phyloP scores from a whole-genome alignment of 2,329 filamentous ascomycete species.

The Sclerotinia subarctica region DNA sequence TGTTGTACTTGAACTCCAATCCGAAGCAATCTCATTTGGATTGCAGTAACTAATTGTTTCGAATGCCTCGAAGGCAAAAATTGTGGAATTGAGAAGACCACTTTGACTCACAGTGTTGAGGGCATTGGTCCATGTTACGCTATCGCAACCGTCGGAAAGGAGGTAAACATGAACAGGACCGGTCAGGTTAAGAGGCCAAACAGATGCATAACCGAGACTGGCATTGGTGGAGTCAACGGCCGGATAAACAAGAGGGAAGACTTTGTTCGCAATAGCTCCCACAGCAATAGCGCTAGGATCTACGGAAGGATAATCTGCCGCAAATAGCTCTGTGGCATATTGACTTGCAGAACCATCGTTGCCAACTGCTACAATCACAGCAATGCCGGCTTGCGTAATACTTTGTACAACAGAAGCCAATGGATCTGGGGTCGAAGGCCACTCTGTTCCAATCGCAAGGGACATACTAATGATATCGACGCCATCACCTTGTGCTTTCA shows the following conservation, averaged over 20 bases:
- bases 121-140: slow-evolving; percentile 21
- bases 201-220: slow-evolving; percentile 26
- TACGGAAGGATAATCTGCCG: slow-evolving; percentile 22
- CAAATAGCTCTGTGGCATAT: slow-evolving; percentile 21
- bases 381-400: slow-evolving; percentile 19
- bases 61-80: slow-evolving; percentile 25
- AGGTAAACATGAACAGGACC: slow-evolving; percentile 21
- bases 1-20: neutral
- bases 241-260: slow-evolving; percentile 28
- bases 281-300: slow-evolving; percentile 26
- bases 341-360: slow-evolving; percentile 25
- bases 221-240: slow-evolving; percentile 22
- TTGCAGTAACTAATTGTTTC: slow-evolving; percentile 12
- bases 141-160: slow-evolving; percentile 22
- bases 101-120: slow-evolving; percentile 20
- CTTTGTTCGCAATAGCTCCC: slow-evolving; percentile 25
- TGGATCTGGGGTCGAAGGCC: slow-evolving; percentile 20
- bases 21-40: slow-evolving; percentile 17
- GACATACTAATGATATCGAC: slow-evolving; percentile 34
- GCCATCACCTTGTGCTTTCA: slow-evolving; percentile 28
- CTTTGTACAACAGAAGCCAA: slow-evolving; percentile 17
- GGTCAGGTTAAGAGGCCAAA: slow-evolving; percentile 25
- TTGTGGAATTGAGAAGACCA: slow-evolving; percentile 22
- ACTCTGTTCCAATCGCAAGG: slow-evolving; percentile 23
- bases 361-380: slow-evolving; percentile 23